Evolutionary conservation across 2,329 filamentous ascomycete genomes (phyloP), one percentile per base, ranked within the genome.

Genomic region (Stagonosporopsis rhizophila): DNA sequence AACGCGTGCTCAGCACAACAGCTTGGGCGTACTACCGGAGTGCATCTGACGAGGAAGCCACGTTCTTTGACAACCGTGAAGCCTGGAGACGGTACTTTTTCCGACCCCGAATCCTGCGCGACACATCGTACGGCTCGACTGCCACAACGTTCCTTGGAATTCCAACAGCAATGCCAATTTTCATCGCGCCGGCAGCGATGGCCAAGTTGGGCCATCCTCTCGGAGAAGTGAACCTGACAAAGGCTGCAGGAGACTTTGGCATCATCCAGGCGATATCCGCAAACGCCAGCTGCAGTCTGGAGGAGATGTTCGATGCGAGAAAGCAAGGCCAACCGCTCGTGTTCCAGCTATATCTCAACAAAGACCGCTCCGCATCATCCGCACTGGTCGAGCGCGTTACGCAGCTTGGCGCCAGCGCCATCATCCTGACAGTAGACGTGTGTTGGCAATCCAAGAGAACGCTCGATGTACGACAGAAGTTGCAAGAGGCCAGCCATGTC

Each of bases 21-120:
- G 48, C 48, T n/a, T 51, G 48, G 48, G 48, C 48, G 1, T 51
- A 51, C 32, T 51, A 51, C 19, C 48, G 48, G 9, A 51, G 48
- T 23, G 48, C 48, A 17, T 25, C 48, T 38, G 48, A 51, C 19
- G 48, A 51, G 23, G 48, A 51, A 35, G 48, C 48, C 2, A 51
- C 48, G 1, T 51, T 51, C 17, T 30, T 44, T 7, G 40, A 51
- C 17, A 51, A 51, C 11, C 48, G 48, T 12, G 39, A 51, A 20
- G 48, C 48, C n/a, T 51, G 48, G 48, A 40, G 40, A 6, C 35
- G 48, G 23, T 51, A 51, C 23, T 51, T 51, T 23, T 51, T 51
- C 12, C 39, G 48, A 8, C 48, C 48, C 7, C 38, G 48, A 14
- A 44, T 51, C 8, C 6, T 51, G 22, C 48, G 48, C 37, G 48